Base-by-base conservation (phyloP, 179 eudicot species). In the Beta macrorhiza region DNA sequence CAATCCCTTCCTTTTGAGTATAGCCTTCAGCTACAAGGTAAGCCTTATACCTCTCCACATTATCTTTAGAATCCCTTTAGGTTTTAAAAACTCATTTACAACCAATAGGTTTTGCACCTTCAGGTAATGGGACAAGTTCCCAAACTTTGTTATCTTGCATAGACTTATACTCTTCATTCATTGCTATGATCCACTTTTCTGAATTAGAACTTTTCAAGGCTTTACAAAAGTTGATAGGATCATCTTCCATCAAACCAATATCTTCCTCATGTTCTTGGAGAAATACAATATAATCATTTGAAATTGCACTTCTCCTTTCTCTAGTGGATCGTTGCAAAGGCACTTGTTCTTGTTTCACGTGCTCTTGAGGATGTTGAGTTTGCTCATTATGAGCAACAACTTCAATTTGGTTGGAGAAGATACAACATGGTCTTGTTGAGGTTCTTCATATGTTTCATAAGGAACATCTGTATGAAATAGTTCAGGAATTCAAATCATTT, bases 271-370 rank as follows among this genome's bases (percentile, higher is more conserved):
- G 72, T 67, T 67, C 72, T 32, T 25, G 15, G 49, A 67, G 72
- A 14, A 32, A 67, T 4, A 25, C 25, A 25, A 5, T 58, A 10
- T 52, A 52, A 52, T 52, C 56, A 52, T 52, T 11, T 52, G 49
- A 15, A 25, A 67, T 22, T 25, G 47, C 72, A 67, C 15, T 67
- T 67, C 72, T 67, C 72, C 72, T 67, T 67, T 67, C 72, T 67
- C 72, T 67, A 65, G 72, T 67, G 72, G 72, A 67, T 20, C 49
- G 56, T 7, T 3, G 56, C 6, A 52, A 52, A 7, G 8, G 56
- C 12, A 52, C 56, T 52, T 52, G 10, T 52, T 52, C 56, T 52
- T 52, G 56, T 5, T 52, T 7, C 16, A 37, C 42, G 9, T 12
- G 29, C 25, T 67, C 45, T 67, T 67, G 72, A 67, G 72, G 44